These are phyloP conservation scores for Cephalotrichum gorgonifer DNA, from an alignment of 2,329 filamentous ascomycete species.

Conservation along the genomic window DNA sequence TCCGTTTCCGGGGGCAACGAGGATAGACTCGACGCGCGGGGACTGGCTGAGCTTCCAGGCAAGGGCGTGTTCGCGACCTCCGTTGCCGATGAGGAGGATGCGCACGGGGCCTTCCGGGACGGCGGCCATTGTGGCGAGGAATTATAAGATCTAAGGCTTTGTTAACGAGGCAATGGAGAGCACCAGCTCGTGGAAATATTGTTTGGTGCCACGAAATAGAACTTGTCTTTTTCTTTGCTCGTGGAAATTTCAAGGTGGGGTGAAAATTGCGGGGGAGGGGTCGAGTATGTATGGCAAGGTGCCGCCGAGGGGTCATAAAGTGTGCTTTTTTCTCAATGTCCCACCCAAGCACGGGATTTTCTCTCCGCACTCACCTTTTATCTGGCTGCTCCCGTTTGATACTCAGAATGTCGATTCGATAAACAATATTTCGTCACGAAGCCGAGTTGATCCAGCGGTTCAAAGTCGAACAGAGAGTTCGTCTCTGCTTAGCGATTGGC, in stretches of 20 bases:
- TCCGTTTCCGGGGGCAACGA: constrained; percentile 69
- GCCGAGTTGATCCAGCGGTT: background rate
- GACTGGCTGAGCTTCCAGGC: constrained; percentile 92
- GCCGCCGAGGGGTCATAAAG: background rate
- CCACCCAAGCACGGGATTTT: no score
- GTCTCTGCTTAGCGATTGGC: background rate
- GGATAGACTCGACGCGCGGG: constrained; percentile 64
- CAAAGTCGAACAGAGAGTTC: background rate
- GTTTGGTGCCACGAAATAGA: background rate
- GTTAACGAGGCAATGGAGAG: background rate
- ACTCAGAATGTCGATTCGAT: background rate
- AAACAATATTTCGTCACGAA: background rate
- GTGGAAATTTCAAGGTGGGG: background rate
- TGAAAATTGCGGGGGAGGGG: background rate
- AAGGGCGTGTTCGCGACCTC: constrained; percentile 86
- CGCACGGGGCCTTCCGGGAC: constrained; percentile 21
- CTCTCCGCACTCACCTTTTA: background rate
- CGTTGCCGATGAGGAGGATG: constrained; percentile 83
- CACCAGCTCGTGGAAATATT: background rate
- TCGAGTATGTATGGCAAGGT: background rate
- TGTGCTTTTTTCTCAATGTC: no score
- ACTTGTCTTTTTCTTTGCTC: background rate
- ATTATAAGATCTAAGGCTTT: background rate
- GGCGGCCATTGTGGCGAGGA: constrained; percentile 1
- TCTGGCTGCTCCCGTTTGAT: background rate